These are phyloP conservation scores for Fusarium phyllophilum DNA, from an alignment of 2,329 filamentous ascomycete species.

Conservation along the genomic window DNA sequence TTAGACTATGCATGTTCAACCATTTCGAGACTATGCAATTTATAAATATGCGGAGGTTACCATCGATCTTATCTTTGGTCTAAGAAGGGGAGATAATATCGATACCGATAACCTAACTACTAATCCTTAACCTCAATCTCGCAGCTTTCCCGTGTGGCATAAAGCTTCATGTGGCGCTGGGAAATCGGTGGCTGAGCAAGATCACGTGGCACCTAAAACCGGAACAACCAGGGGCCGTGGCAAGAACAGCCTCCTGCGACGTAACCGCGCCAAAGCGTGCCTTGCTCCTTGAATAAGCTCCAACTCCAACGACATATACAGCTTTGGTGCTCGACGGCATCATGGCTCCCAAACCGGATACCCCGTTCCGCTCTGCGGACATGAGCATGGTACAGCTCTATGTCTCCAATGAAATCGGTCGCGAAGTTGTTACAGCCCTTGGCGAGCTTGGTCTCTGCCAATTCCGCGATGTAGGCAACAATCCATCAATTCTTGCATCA, in stretches of 20 bases:
- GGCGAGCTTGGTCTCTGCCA: constrained; percentile 97
- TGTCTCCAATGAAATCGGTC: constrained; percentile 97
- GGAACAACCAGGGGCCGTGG: constrained; percentile 44
- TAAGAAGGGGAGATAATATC: neutral
- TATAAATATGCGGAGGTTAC: neutral
- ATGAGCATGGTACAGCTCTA: constrained; percentile 99
- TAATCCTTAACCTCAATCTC: neutral
- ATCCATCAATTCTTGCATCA: constrained; percentile 26
- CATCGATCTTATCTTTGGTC: neutral
- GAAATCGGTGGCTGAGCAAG: neutral
- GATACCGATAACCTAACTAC: constrained; percentile 20
- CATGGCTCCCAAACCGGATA: constrained; percentile 80
- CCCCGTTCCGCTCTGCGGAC: constrained; percentile 99
- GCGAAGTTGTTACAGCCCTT: constrained; percentile 95
- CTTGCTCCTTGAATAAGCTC: constrained; percentile 46
- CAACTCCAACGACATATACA: constrained; percentile 43
- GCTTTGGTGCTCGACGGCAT: constrained; percentile 47
- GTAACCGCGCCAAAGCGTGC: constrained; percentile 43
- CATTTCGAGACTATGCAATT: neutral
- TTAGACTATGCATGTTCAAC: neutral
- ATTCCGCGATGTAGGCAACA: constrained; percentile 86
- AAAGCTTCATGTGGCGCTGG: constrained; percentile 3
- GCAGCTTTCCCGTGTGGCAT: constrained; percentile 3
- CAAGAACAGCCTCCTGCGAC: constrained; percentile 35
- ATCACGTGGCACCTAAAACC: constrained; percentile 40